Base-by-base conservation (phyloP, 139 green algal genomes). In the Coelastrella sp. region DNA sequence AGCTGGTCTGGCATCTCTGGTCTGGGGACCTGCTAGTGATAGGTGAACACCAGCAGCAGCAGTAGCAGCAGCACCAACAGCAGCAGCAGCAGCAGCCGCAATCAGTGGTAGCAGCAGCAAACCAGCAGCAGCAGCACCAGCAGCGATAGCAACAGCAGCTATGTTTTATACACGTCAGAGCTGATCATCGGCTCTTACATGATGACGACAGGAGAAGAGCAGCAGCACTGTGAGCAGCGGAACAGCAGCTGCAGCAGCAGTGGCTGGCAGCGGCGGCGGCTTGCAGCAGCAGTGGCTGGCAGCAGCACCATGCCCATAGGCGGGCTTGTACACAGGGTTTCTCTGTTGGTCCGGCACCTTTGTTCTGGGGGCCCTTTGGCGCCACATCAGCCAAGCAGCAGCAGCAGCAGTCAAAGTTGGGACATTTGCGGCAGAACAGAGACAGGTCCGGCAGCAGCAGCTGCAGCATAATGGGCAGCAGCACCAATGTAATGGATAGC, bases 11-110 rank as follows among this genome's bases (percentile, higher is more conserved):
- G 87, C 87, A 13, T 59, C 65, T 6, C 32, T 91, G 22, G 7
- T 85, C 3, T 91, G 87, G 87, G 87, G 87, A 57, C 87, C 87
- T 17, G 57, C 58, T 3, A 78, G 76, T 66, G 87, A 91, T 76
- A 75, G 32, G 59, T 91, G 71, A 22, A 22, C 6, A 2, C 2
- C 1, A 84, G n/a, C 7, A 80, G n/a, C n/a, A 57, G 73, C 73
- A 80, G n/a, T n/a, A n/a, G 73, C 14, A 0, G 2, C 73, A 4
- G 22, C 13, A 80, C 13, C 73, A 80, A 3, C 73, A 80, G 73
- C 13, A 61, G 54, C 54, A 68, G 61, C 8, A 68, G 61, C 11
- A 10, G 61, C 2, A 17, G 10, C 61, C 61, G 61, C 61, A 68
- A 68, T 17, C 0, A 13, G 1, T 71, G 61, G 8, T 10, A 10